Evolutionary conservation across 2,329 filamentous ascomycete species (phyloP).

Genomic region (Ascochyta fabae): DNA sequence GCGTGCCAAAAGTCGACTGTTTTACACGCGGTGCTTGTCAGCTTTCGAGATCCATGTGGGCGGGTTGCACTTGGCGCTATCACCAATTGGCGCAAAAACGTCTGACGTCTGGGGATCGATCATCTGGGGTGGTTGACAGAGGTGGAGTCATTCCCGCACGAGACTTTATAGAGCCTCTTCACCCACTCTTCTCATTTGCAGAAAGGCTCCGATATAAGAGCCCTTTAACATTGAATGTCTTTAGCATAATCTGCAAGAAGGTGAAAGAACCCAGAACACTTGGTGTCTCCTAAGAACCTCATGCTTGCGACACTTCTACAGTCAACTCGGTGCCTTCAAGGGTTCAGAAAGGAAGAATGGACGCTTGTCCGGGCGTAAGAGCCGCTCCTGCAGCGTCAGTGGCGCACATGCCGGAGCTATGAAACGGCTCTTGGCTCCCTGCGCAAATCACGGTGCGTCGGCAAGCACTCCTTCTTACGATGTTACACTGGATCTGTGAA

Average conservation of each 20-base stretch:
- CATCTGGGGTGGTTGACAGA: slow-evolving; percentile 1
- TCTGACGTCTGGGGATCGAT: background rate
- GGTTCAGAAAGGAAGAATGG: too few species aligned
- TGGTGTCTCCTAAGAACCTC: too few species aligned
- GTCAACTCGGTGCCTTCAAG: too few species aligned
- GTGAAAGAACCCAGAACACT: too few species aligned
- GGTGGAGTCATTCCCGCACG: background rate
- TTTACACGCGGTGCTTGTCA: background rate
- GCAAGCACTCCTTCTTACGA: background rate
- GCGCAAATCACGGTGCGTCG: slow-evolving; percentile 6
- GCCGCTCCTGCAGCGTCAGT: slow-evolving; percentile 15
- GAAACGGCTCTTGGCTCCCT: slow-evolving; percentile 9
- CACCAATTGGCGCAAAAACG: slow-evolving; percentile 8
- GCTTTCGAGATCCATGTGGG: background rate
- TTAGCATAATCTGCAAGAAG: too few species aligned
- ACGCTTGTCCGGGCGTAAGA: background rate
- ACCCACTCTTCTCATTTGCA: background rate
- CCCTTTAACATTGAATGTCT: too few species aligned
- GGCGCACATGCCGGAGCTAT: slow-evolving; percentile 10
- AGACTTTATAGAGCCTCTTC: background rate
- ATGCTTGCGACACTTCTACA: too few species aligned
- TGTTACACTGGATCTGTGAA: background rate
- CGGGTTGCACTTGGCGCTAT: background rate
- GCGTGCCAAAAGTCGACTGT: background rate
- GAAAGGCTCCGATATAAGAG: too few species aligned